Percentiles rank a stretch among this genome's conserved stretches.
Conservation (phyloP, 805 yeast genomes). For the Ogataea wickerhamii region DNA sequence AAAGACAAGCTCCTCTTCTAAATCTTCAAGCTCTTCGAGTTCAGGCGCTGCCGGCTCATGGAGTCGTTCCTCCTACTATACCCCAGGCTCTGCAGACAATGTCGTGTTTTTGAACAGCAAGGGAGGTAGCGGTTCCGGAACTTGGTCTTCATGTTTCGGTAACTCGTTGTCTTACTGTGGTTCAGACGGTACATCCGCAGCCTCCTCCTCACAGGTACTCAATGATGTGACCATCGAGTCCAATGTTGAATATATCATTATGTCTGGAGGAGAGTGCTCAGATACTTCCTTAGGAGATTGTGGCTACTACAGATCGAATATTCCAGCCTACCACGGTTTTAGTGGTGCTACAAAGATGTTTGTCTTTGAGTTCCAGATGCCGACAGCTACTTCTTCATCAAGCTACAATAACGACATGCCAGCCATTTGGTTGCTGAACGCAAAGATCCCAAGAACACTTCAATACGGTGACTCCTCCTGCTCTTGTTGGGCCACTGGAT, state of each 20-base stretch:
- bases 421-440: slow-evolving; percentile 94
- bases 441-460: slow-evolving; percentile 92
- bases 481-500: slow-evolving; percentile 96
- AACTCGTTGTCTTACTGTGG: slow-evolving; percentile 85
- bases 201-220: slow-evolving; percentile 65
- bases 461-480: slow-evolving; percentile 85
- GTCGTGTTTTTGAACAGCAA: slow-evolving; percentile 78
- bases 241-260: slow-evolving; percentile 75
- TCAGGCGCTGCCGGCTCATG: slow-evolving; percentile 50
- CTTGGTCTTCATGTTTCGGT: slow-evolving; percentile 83
- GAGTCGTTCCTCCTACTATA: slow-evolving; percentile 72
- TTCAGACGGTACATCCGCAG: slow-evolving; percentile 70
- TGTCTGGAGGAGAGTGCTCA: slow-evolving; percentile 65
- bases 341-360: slow-evolving; percentile 81
- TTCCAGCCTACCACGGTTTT: slow-evolving; percentile 94
- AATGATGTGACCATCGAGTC: slow-evolving; percentile 66
- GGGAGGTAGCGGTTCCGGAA: slow-evolving; percentile 84
- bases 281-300: slow-evolving; percentile 50
- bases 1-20: slow-evolving; percentile 13
- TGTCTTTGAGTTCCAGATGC: slow-evolving; percentile 93
- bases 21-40: slow-evolving; percentile 21
- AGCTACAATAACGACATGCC: slow-evolving; percentile 87
- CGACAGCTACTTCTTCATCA: slow-evolving; percentile 48
- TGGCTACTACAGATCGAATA: slow-evolving; percentile 81
- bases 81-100: slow-evolving; percentile 61